Percentiles rank a stretch among this genome's conserved stretches.
Evolutionary conservation across 106 monocot genomes (phyloP).

Genomic region (Acorus gramineus): DNA sequence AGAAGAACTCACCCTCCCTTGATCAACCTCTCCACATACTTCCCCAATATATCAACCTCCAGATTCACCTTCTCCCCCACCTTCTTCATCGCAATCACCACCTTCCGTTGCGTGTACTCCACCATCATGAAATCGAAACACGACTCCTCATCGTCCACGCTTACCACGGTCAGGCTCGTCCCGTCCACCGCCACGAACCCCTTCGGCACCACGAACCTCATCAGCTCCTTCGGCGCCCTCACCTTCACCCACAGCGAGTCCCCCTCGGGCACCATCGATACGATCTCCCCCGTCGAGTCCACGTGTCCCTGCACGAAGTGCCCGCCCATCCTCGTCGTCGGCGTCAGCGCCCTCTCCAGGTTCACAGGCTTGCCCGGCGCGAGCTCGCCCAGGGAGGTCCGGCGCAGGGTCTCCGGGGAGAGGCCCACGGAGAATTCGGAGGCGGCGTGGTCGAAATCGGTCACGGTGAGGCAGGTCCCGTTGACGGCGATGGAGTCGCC

Average conservation of each 20-base stretch:
- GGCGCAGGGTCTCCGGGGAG: conserved; percentile 81
- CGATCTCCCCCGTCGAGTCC: conserved; percentile 83
- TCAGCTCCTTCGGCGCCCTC: conserved; percentile 33
- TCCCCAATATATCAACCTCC: conserved; percentile 92
- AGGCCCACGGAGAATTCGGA: conserved; percentile 69
- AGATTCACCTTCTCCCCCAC: conserved; percentile 89
- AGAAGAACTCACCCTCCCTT: conserved; percentile 5
- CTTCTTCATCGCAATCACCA: conserved; percentile 77
- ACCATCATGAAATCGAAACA: conserved; percentile 97
- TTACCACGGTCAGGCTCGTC: conserved; percentile 81
- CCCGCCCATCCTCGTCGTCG: conserved; percentile 77
- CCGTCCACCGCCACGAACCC: conserved; percentile 89
- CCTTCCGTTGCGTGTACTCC: conserved; percentile 81
- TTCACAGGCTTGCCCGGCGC: conserved; percentile 43
- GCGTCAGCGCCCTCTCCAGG: conserved; percentile 72
- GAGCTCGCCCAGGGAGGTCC: conserved; percentile 55
- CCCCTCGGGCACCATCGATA: conserved; percentile 40
- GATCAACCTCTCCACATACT: conserved; percentile 86
- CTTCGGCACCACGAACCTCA: conserved; percentile 71
- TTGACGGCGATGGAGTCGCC: conserved; percentile 90
- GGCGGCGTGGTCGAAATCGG: conserved; percentile 26
- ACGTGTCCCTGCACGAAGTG: conserved; percentile 98
- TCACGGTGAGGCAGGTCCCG: conserved; percentile 89
- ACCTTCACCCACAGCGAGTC: conserved; percentile 94
- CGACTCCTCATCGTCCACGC: conserved; percentile 63